Conservation (phyloP, 352 stramenopile genomes). For the Albugo candida region DNA sequence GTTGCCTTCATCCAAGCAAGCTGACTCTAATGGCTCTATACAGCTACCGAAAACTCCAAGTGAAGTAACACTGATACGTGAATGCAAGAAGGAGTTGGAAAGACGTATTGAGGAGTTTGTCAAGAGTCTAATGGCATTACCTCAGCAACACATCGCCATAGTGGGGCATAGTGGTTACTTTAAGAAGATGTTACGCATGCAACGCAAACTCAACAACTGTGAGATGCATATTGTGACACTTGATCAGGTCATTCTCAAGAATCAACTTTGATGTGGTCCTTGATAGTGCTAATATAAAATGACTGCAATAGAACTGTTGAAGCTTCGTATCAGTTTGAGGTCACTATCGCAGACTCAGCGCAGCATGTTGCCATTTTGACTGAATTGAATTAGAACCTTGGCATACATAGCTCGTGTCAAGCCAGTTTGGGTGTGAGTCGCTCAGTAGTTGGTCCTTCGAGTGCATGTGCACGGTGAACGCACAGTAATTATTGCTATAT, state of each 20-base stretch:
- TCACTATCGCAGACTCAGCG: no score
- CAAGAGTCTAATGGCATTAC: constrained; percentile 21
- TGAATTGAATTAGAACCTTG: no score
- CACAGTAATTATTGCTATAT: no score
- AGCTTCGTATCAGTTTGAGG: no score
- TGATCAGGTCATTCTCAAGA: constrained; percentile 6
- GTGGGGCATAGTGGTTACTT: constrained; percentile 74
- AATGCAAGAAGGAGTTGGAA: constrained; percentile 35
- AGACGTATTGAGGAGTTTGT: constrained; percentile 46
- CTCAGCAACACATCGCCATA: constrained; percentile 50
- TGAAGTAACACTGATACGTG: constrained; percentile 34
- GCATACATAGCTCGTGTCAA: no score
- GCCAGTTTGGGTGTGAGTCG: no score
- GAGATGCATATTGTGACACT: constrained; percentile 35
- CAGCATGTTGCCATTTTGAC: no score
- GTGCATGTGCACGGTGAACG: no score
- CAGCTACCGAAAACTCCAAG: constrained; percentile 17
- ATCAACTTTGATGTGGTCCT: neutral
- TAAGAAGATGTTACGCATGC: constrained; percentile 67
- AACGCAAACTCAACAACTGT: constrained; percentile 61
- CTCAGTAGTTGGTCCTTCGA: no score
- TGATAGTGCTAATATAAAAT: no score
- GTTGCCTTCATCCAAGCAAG: constrained; percentile 20
- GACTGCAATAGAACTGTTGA: no score
- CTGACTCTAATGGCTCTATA: constrained; percentile 1